Percentiles rank a stretch among this genome's conserved stretches.
Conservation (phyloP, 306 rosid species). For the Rosa rugosa region DNA sequence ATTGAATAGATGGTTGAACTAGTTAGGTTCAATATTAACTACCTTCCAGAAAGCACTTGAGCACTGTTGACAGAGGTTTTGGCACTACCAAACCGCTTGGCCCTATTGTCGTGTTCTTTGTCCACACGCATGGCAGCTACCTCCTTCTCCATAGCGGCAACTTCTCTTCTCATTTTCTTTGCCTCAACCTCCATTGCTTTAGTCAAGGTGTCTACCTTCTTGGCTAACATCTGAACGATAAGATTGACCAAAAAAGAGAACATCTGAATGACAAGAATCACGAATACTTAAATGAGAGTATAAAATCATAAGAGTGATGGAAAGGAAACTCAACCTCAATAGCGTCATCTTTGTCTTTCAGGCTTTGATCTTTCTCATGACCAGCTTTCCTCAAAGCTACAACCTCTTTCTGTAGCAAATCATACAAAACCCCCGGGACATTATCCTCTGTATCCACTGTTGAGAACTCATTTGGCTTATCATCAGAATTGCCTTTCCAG, state of each 20-base stretch:
- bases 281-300: constrained; percentile 12
- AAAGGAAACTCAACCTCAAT: constrained; percentile 69
- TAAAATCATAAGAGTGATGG: constrained; percentile 6
- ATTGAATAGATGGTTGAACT: constrained; percentile 10
- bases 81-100: constrained; percentile 69
- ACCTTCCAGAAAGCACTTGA: constrained; percentile 94
- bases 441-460: constrained; percentile 60
- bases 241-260: constrained; percentile 32
- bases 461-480: constrained; percentile 74
- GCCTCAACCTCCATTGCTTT: constrained; percentile 99
- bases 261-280: constrained; percentile 52
- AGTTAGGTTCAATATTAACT: constrained; percentile 13
- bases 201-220: constrained; percentile 96
- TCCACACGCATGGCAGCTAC: constrained; percentile 99
- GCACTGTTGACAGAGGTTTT: constrained; percentile 76
- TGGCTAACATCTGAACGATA: constrained; percentile 81
- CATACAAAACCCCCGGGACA: constrained; percentile 86
- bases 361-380: constrained; percentile 96
- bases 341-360: constrained; percentile 95
- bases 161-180: constrained; percentile 99
- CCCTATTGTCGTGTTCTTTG: constrained; percentile 86
- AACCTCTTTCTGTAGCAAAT: constrained; percentile 96
- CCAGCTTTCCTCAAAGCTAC: constrained; percentile 84
- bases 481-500: constrained; percentile 79
- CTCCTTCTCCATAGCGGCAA: constrained; percentile 96